phyloP scores from a whole-genome alignment of 2,329 filamentous ascomycete genomes.

The Botrytis elliptica region DNA sequence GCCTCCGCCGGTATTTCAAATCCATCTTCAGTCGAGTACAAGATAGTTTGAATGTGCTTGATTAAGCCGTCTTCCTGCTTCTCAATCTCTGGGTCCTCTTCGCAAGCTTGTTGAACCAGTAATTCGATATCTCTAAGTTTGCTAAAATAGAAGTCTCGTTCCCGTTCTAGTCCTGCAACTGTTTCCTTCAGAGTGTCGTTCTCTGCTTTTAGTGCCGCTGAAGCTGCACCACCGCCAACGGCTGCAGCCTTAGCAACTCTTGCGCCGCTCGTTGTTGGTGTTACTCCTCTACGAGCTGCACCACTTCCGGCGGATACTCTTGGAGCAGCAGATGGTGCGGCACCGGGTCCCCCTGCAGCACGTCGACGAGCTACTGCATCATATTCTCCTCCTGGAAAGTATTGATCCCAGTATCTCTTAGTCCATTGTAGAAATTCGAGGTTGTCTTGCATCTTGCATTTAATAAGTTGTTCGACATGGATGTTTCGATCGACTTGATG shows the following conservation, averaged over 20 bases:
- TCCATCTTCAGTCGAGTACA: conserved; percentile 93
- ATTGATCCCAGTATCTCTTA: conserved; percentile 96
- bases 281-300: conserved; percentile 47
- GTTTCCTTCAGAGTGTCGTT: conserved; percentile 90
- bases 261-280: conserved; percentile 44
- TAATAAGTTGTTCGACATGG: conserved; percentile 83
- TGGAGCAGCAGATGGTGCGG: conserved; percentile 49
- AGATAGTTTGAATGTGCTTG: conserved; percentile 93
- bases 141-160: conserved; percentile 98
- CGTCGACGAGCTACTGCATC: conserved; percentile 85
- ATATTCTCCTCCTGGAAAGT: conserved; percentile 96
- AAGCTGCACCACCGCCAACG: conserved; percentile 54
- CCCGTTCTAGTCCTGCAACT: conserved; percentile 89
- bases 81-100: conserved; percentile 88
- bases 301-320: conserved; percentile 44
- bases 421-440: conserved; percentile 97
- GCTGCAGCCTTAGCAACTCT: conserved; percentile 46
- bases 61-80: conserved; percentile 89
- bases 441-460: conserved; percentile 99
- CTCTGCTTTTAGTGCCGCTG: conserved; percentile 76
- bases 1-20: conserved; percentile 84
- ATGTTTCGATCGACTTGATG: conserved; percentile 88
- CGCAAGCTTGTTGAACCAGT: conserved; percentile 86
- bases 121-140: conserved; percentile 97
- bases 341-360: conserved; percentile 61